Evolutionary conservation across 768 basidiomycete species (phyloP), one percentile per base, ranked within the genome.

Genomic region (Crucibulum laeve): DNA sequence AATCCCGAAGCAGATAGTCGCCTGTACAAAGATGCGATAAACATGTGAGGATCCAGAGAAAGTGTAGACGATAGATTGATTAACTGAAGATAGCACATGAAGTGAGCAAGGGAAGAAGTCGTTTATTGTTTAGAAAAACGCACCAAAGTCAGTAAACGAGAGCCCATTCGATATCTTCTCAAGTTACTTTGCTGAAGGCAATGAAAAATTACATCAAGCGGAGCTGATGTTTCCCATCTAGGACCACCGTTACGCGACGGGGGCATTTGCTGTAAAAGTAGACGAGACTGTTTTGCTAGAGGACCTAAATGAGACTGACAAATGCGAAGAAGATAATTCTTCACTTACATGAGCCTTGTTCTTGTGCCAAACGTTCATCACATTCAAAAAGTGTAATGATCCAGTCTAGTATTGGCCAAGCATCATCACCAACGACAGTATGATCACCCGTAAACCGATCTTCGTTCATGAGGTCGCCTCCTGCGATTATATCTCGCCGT

Each of bases 391-490:
- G 51, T 17, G 63, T 56, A 8, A 91, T 42, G 0, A 89, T 50
- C 82, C 84, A 89, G 17, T 79, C 76, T n/a, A 91, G 69, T 32
- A 82, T 56, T 23, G 76, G 71, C 87, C 88, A 91, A 4, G 85
- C 79, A 47, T 81, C 66, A 37, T 76, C 71, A 18, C 76, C 78
- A 18, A 89, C 73, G 8, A 72, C 58, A 43, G 18, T 59, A 63
- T 4, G 44, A 8, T 42, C 36, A 26, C 34, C 60, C 19, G 49
- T 45, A 17, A 45, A 47, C 14, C 11, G 53, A 38, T 45, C 51
- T 15, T 43, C 47, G 42, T 24, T 41, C 43, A 49, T 50, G 24
- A 53, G 59, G 41, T 54, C 53, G 42, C 55, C 53, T n/a, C 65
- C 53, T 28, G 64, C 56, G 49, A 43, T 47, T 40, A 49, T 43